phyloP scores from a whole-genome alignment of 2,329 filamentous ascomycete species.

The Drechslera avenae region DNA sequence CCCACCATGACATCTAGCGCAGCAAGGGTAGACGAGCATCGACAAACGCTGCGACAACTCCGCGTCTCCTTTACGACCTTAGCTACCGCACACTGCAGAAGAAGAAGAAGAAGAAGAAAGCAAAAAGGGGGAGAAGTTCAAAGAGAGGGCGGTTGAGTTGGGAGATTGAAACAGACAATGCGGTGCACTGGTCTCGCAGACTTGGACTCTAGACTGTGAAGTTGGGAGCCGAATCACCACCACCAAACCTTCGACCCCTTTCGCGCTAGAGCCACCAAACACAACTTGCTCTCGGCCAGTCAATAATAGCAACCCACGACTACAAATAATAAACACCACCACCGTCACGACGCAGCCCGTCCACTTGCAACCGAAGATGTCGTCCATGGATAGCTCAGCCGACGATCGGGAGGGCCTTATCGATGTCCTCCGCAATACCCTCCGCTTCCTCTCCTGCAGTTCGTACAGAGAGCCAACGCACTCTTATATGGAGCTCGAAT shows the following conservation, averaged over 20 bases:
- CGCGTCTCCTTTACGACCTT: too few relatives aligned
- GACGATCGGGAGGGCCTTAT: not conserved
- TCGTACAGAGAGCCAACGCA: not conserved
- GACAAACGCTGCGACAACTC: too few relatives aligned
- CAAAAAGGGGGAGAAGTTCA: too few relatives aligned
- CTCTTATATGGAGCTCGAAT: not conserved
- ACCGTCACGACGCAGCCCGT: not conserved
- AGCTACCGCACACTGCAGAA: too few relatives aligned
- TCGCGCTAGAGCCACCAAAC: not conserved
- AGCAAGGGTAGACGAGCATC: not conserved
- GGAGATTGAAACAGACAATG: too few relatives aligned
- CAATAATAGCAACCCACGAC: not conserved
- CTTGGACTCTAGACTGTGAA: not conserved
- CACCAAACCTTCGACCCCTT: conserved; percentile 3
- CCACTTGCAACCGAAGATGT: not conserved
- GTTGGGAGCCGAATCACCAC: not conserved
- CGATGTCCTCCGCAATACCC: not conserved
- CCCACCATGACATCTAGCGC: not conserved
- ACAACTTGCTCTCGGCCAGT: not conserved
- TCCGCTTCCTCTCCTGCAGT: not conserved
- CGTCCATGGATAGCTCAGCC: not conserved
- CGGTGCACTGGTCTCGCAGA: not conserved
- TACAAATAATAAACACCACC: not conserved
- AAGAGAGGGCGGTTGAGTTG: not conserved
- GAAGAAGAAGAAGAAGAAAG: too few relatives aligned